Conservation (phyloP, 225 moss, liverwort and hornwort genomes). For the Lunularia cruciata region DNA sequence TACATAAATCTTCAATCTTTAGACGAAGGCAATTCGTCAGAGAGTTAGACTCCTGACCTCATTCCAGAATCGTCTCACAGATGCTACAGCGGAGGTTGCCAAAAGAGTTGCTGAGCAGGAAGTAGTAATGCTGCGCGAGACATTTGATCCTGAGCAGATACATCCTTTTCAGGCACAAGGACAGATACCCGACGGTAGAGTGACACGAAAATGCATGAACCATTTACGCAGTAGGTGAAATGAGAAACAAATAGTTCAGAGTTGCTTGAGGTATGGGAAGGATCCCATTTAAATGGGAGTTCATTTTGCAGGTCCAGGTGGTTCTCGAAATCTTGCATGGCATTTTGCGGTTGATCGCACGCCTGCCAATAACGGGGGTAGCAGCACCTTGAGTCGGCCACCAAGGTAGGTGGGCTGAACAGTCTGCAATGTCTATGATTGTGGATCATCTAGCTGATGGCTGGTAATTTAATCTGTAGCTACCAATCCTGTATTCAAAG, state of each 20-base stretch:
- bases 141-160: slow-evolving; percentile 69
- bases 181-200: slow-evolving; percentile 35
- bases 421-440: not conserved
- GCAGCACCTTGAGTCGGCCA: slow-evolving; percentile 38
- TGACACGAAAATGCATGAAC: too few species aligned
- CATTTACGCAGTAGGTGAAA: too few species aligned
- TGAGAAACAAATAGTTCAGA: too few species aligned
- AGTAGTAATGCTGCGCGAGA: slow-evolving; percentile 56
- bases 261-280: too few species aligned
- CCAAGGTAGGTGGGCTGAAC: slow-evolving; percentile 30
- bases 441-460: too few species aligned
- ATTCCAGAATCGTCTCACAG: slow-evolving; percentile 7
- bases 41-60: not conserved
- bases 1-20: not conserved
- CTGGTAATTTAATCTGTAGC: too few species aligned
- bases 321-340: slow-evolving; percentile 87
- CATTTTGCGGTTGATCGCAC: slow-evolving; percentile 88
- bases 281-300: too few species aligned
- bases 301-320: slow-evolving; percentile 56
- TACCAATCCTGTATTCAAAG: too few species aligned
- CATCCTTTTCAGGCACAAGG: slow-evolving; percentile 45
- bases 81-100: slow-evolving; percentile 41
- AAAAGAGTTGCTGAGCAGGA: slow-evolving; percentile 54
- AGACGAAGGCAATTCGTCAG: too few species aligned
- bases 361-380: slow-evolving; percentile 67